phyloP scores from a whole-genome alignment of 495 filamentous ascomycete genomes.

The Pseudevernia furfuracea region DNA sequence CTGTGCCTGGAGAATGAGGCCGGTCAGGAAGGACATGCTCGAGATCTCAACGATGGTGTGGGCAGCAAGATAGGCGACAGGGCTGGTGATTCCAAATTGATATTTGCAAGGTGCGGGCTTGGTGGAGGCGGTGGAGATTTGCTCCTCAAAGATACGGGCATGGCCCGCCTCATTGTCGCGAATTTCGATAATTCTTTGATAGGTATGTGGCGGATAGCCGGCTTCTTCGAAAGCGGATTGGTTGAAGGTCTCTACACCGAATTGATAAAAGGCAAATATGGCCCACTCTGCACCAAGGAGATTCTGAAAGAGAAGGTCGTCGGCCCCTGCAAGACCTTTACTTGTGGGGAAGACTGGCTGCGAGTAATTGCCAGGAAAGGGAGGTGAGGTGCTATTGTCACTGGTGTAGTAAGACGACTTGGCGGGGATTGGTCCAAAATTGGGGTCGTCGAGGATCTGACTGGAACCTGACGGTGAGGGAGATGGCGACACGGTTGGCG shows the following conservation, averaged over 20 bases:
- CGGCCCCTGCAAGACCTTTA: slow-evolving; percentile 31
- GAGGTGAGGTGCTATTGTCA: slow-evolving; percentile 18
- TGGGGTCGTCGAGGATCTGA: slow-evolving; percentile 16
- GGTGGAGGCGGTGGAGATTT: slow-evolving; percentile 43
- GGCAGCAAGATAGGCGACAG: slow-evolving; percentile 37
- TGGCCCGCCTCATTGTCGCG: slow-evolving; percentile 52
- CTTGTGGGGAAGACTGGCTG: slow-evolving; percentile 38
- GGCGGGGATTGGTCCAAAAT: slow-evolving; percentile 16
- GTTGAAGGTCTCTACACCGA: slow-evolving; percentile 42
- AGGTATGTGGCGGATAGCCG: slow-evolving; percentile 41
- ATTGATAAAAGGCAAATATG: slow-evolving; percentile 49
- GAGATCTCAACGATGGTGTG: slow-evolving; percentile 45
- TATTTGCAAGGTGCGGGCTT: slow-evolving; percentile 48
- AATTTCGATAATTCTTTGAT: slow-evolving; percentile 45
- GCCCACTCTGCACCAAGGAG: slow-evolving; percentile 47
- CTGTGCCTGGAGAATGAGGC: slow-evolving; percentile 40
- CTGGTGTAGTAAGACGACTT: slow-evolving; percentile 16
- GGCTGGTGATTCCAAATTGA: slow-evolving; percentile 33
- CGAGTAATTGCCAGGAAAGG: slow-evolving; percentile 41
- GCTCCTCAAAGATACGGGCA: slow-evolving; percentile 47
- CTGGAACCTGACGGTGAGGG: slow-evolving; percentile 11
- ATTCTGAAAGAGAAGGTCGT: slow-evolving; percentile 48
- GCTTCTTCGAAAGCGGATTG: slow-evolving; percentile 33
- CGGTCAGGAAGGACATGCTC: slow-evolving; percentile 48
- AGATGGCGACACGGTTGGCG: not conserved